phyloP scores from a whole-genome alignment of 768 basidiomycete genomes.

The Leucosporidium creatinivorum region DNA sequence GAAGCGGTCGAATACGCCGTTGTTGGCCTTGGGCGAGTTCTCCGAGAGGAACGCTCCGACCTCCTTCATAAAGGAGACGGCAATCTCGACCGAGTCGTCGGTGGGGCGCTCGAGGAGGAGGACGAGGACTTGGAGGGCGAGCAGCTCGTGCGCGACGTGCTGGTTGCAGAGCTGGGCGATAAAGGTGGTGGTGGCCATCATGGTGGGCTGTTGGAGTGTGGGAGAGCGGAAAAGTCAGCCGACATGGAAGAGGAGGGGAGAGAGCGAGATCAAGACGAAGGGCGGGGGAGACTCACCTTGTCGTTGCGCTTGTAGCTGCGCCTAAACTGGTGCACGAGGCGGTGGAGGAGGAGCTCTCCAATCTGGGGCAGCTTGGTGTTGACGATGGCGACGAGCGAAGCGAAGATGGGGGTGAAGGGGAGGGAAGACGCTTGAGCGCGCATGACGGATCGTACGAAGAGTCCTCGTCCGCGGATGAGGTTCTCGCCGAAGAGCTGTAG shows the following conservation, averaged over 20 bases:
- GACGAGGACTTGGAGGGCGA: constrained; percentile 89
- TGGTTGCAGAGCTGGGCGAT: constrained; percentile 83
- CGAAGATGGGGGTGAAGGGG: constrained; percentile 95
- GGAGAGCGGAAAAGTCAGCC: neutral
- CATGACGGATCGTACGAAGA: constrained; percentile 93
- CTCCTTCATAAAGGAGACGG: constrained; percentile 94
- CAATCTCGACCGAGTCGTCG: constrained; percentile 96
- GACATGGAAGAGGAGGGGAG: constrained; percentile 4
- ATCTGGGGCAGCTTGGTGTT: constrained; percentile 96
- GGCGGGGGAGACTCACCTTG: constrained; percentile 58
- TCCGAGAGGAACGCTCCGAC: constrained; percentile 90
- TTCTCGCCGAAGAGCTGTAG: constrained; percentile 73
- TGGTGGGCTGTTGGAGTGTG: constrained; percentile 59
- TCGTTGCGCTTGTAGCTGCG: constrained; percentile 93
- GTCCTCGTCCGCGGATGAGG: constrained; percentile 81
- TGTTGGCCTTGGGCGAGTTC: constrained; percentile 88
- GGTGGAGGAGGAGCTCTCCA: constrained; percentile 78
- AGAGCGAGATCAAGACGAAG: constrained; percentile 1
- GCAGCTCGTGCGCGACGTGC: constrained; percentile 82
- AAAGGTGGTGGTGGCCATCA: constrained; percentile 87
- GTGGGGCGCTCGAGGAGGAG: constrained; percentile 93
- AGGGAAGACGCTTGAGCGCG: constrained; percentile 95
- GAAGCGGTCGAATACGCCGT: constrained; percentile 93
- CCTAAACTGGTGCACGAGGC: constrained; percentile 90
- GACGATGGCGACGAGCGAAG: constrained; percentile 84